phyloP scores from a whole-genome alignment of 768 basidiomycete genomes.

The Piloderma croceum region DNA sequence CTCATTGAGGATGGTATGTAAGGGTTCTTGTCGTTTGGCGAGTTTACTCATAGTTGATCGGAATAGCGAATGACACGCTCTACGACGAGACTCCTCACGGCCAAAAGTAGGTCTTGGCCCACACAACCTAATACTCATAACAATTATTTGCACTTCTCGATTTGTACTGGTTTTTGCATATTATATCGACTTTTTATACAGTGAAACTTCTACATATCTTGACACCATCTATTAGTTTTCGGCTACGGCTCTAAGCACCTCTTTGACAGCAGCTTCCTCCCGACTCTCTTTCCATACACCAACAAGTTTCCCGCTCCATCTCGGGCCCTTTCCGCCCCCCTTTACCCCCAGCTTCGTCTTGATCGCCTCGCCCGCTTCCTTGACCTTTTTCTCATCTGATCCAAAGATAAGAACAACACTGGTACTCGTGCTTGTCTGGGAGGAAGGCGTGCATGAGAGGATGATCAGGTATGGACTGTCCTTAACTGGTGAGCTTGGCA shows the following conservation, averaged over 20 bases:
- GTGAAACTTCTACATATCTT: slow-evolving; percentile 7
- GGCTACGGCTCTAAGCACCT: slow-evolving; percentile 30
- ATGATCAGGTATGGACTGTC: slow-evolving; percentile 38
- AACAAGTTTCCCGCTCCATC: slow-evolving; percentile 70
- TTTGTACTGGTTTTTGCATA: slow-evolving; percentile 9
- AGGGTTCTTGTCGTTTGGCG: no score
- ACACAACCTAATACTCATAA: no score
- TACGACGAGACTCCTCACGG: no score
- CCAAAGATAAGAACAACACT: slow-evolving; percentile 58
- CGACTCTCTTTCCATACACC: slow-evolving; percentile 56
- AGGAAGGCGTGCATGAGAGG: slow-evolving; percentile 60
- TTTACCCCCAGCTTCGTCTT: slow-evolving; percentile 57
- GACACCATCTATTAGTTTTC: no score
- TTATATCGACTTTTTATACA: slow-evolving; percentile 13
- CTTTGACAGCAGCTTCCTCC: slow-evolving; percentile 36
- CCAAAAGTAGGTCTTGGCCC: no score
- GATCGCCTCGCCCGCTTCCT: slow-evolving; percentile 49
- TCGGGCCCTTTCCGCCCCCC: slow-evolving; percentile 72
- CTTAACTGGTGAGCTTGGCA: not conserved
- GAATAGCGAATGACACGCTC: no score
- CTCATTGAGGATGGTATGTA: no score
- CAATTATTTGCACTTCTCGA: no score
- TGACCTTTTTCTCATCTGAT: slow-evolving; percentile 54
- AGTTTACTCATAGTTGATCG: no score
- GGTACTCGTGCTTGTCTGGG: slow-evolving; percentile 43